These are phyloP conservation scores for Phaffomyces opuntiae DNA, from an alignment of 805 yeast species.

Conservation along the genomic window DNA sequence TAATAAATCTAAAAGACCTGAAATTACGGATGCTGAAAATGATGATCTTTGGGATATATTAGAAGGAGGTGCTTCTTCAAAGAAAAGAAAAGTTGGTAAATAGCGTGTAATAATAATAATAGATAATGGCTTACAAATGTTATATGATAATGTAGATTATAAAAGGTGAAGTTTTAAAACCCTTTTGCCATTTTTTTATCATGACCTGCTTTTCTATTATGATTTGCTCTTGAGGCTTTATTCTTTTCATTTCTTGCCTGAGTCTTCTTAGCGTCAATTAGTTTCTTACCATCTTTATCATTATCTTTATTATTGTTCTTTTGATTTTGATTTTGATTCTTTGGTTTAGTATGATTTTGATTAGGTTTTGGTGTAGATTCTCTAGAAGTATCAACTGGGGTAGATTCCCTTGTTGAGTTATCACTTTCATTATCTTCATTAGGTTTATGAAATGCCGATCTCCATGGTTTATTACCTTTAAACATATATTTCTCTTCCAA, in stretches of 20 bases:
- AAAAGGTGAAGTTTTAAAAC: not conserved
- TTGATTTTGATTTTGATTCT: not conserved
- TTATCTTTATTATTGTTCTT: not conserved
- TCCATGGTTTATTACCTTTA: constrained; percentile 32
- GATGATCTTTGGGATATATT: constrained; percentile 34
- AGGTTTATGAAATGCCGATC: constrained; percentile 13
- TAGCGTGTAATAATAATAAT: not conserved
- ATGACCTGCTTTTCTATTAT: constrained; percentile 57
- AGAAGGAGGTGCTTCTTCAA: constrained; percentile 12
- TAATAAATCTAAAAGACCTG: constrained; percentile 22
- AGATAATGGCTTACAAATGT: too few species aligned
- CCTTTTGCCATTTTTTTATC: constrained; percentile 41
- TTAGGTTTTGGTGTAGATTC: not conserved
- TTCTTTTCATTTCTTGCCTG: constrained; percentile 44
- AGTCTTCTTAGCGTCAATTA: constrained; percentile 25
- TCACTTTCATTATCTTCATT: too few species aligned
- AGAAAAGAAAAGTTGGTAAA: constrained; percentile 14
- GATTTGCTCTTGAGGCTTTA: constrained; percentile 54
- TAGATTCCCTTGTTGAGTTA: not conserved
- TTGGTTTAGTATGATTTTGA: not conserved
- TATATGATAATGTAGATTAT: not conserved
- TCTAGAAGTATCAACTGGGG: not conserved
- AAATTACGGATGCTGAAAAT: constrained; percentile 22
- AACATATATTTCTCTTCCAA: constrained; percentile 58
- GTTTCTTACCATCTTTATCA: not conserved